These are phyloP conservation scores for Xanthoceras sorbifolium DNA, from an alignment of 345 rosid species.

Conservation along the genomic window DNA sequence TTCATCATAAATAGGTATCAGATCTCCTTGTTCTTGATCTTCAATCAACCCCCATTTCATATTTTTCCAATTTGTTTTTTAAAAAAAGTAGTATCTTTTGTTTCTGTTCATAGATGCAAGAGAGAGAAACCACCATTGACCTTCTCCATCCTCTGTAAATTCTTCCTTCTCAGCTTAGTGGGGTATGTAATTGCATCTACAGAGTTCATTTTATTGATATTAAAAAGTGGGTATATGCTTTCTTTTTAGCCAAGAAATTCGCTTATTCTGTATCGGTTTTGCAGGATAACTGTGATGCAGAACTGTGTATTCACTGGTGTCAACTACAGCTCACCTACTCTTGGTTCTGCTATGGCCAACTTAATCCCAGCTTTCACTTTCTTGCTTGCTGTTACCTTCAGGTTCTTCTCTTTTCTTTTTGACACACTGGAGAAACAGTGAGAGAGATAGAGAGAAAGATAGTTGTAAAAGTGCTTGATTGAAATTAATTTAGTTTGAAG, in stretches of 20 bases:
- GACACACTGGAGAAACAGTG: background rate
- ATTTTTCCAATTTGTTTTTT: background rate
- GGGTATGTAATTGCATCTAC: conserved; percentile 35
- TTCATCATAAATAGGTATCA: conserved; percentile 34
- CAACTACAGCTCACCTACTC: conserved; percentile 57
- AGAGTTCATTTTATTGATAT: background rate
- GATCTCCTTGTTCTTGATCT: background rate
- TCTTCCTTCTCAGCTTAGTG: conserved; percentile 46
- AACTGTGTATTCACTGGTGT: conserved; percentile 50
- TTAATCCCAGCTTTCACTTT: conserved; percentile 59
- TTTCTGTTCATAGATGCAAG: conserved; percentile 21
- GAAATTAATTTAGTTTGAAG: background rate
- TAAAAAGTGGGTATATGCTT: conserved; percentile 7
- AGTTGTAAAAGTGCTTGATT: background rate
- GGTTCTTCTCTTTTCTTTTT: conserved; percentile 34
- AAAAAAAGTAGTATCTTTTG: too few species aligned
- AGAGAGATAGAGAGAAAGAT: too few species aligned
- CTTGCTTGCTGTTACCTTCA: conserved; percentile 58
- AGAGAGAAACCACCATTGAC: conserved; percentile 40
- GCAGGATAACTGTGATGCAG: conserved; percentile 55
- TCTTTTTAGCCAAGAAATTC: background rate
- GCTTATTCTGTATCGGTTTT: conserved; percentile 4
- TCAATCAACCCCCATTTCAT: background rate
- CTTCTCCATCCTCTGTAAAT: conserved; percentile 43
- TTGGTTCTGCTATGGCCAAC: conserved; percentile 50